Conservation (phyloP, 2,329 filamentous ascomycete genomes). For the Biscogniauxia marginata region DNA sequence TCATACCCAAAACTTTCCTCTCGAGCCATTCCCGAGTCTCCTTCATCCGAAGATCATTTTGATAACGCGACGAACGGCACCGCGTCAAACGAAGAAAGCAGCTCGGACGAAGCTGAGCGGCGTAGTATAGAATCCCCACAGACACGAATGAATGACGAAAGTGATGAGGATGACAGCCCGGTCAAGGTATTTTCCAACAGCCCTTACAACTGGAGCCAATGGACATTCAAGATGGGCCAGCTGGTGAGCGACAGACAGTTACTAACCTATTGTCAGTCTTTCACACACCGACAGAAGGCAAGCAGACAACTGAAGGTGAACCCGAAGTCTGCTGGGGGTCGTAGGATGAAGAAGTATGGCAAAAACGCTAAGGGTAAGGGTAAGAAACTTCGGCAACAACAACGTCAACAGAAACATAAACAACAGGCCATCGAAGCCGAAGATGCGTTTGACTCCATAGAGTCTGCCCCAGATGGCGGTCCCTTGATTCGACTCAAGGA, state of each 20-base stretch:
- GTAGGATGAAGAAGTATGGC: slow-evolving; percentile 46
- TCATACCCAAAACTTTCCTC: slow-evolving; percentile 53
- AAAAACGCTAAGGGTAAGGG: slow-evolving; percentile 47
- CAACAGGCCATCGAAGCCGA: slow-evolving; percentile 22
- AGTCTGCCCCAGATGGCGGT: slow-evolving; percentile 45
- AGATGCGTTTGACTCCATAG: slow-evolving; percentile 33
- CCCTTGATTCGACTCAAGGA: slow-evolving; percentile 79
- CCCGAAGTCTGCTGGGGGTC: slow-evolving; percentile 32
- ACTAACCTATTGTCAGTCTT: slow-evolving; percentile 21
- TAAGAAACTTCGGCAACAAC: slow-evolving; percentile 36
- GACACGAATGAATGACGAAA: slow-evolving; percentile 61
- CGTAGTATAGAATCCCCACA: slow-evolving; percentile 28
- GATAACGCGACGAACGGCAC: slow-evolving; percentile 48
- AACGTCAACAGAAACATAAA: slow-evolving; percentile 32
- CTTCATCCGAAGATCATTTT: slow-evolving; percentile 45
- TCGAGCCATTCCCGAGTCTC: slow-evolving; percentile 42
- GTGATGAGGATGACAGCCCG: slow-evolving; percentile 44
- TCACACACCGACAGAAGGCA: slow-evolving; percentile 16
- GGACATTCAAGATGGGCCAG: background rate
- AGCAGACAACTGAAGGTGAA: slow-evolving; percentile 21
- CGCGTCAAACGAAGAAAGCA: slow-evolving; percentile 52
- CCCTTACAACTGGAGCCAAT: background rate
- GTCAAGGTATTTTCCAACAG: slow-evolving; percentile 34
- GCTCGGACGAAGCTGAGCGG: slow-evolving; percentile 46
- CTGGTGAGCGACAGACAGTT: background rate